A percentile compares a stretch with the other conserved stretches of the same genome.
Evolutionary conservation across 176 grass and related monocot genomes (phyloP).

Genomic region (Areca catechu): DNA sequence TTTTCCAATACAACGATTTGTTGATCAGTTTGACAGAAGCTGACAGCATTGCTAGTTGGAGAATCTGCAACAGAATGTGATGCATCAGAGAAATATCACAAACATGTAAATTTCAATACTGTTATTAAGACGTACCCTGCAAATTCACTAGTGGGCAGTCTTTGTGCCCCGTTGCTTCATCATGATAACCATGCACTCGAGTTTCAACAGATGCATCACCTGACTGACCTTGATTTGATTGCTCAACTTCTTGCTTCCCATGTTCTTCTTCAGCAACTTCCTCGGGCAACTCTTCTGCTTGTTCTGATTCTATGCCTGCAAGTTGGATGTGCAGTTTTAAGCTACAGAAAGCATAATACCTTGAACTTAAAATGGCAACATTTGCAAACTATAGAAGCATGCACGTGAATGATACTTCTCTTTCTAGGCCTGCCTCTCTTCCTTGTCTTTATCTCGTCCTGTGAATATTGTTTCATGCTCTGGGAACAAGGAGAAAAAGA

Average conservation of each 20-base stretch:
- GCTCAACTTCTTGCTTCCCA: conserved; percentile 14
- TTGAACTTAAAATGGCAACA: neutral
- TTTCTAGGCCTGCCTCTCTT: neutral
- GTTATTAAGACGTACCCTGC: too few species aligned
- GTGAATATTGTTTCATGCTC: neutral
- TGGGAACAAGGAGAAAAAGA: neutral
- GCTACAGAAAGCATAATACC: too few species aligned
- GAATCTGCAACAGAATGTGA: conserved; percentile 17
- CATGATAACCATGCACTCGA: conserved; percentile 2
- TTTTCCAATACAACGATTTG: neutral
- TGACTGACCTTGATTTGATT: conserved; percentile 16
- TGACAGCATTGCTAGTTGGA: neutral
- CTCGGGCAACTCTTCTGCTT: neutral
- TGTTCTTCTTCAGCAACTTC: neutral
- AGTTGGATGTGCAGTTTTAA: too few species aligned
- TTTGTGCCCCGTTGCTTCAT: conserved; percentile 9
- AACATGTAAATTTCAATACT: neutral
- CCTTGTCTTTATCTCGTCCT: neutral
- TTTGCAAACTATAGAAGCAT: neutral
- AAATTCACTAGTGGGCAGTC: neutral
- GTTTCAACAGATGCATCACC: conserved; percentile 8
- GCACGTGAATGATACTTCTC: neutral
- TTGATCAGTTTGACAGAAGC: neutral
- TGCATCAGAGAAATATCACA: conserved; percentile 1
- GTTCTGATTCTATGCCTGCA: too few species aligned